A percentile compares a stretch with the other conserved stretches of the same genome.
These are phyloP conservation scores for Leptographium radiaticola DNA, from an alignment of 2,329 filamentous ascomycete species.

Conservation along the genomic window DNA sequence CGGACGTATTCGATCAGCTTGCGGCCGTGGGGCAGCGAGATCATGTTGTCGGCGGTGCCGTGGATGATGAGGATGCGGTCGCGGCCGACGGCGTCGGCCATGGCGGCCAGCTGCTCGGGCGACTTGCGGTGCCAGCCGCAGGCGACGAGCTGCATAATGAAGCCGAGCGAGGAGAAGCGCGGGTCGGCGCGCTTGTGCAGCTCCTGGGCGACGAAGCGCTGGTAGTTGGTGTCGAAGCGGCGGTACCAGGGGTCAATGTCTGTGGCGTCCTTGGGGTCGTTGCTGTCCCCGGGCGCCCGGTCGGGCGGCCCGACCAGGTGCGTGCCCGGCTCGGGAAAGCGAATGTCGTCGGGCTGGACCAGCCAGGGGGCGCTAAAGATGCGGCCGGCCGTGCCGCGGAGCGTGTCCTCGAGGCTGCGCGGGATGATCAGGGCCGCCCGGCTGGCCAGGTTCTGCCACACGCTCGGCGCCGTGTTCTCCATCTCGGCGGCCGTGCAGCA, in stretches of 20 bases:
- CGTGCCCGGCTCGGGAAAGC: conserved; percentile 23
- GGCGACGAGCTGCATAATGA: conserved; percentile 65
- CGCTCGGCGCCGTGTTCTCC: conserved; percentile 46
- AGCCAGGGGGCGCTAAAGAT: conserved; percentile 58
- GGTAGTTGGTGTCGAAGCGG: conserved; percentile 59
- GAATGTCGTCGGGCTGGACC: conserved; percentile 41
- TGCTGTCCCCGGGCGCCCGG: not conserved
- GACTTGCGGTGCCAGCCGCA: conserved; percentile 71
- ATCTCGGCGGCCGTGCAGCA: conserved; percentile 48
- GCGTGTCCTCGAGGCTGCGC: conserved; percentile 52
- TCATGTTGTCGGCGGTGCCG: conserved; percentile 66
- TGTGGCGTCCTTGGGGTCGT: not conserved
- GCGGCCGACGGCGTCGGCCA: conserved; percentile 58
- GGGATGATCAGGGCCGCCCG: conserved; percentile 49
- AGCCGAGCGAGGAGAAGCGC: conserved; percentile 52
- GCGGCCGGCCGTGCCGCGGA: conserved; percentile 49
- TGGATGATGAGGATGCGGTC: conserved; percentile 67
- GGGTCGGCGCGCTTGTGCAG: conserved; percentile 54
- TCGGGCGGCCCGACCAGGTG: conserved; percentile 11
- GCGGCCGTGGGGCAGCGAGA: conserved; percentile 55
- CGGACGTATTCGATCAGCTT: conserved; percentile 52
- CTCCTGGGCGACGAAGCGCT: conserved; percentile 72
- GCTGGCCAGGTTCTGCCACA: conserved; percentile 47
- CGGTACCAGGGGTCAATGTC: conserved; percentile 6
- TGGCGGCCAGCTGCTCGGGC: conserved; percentile 45